Evolutionary conservation across 1,284 basidiomycete species (phyloP).

Genomic region (Sanghuangporus baumii): DNA sequence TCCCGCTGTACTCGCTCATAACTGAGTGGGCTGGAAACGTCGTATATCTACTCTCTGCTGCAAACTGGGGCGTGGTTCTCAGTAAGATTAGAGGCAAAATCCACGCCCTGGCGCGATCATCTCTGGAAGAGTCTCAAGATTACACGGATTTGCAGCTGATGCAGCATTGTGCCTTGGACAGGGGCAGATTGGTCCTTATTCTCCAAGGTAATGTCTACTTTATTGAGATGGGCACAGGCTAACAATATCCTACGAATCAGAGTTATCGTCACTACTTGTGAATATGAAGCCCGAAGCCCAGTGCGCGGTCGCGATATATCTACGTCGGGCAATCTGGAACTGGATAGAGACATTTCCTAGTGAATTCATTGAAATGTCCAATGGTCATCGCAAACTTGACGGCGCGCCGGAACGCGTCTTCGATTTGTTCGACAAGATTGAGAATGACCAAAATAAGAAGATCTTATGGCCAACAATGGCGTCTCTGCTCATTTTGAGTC

Average conservation of each 20-base stretch:
- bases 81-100: constrained; percentile 71
- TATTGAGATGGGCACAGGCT: background rate
- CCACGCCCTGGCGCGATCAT: constrained; percentile 47
- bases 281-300: constrained; percentile 80
- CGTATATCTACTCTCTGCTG: constrained; percentile 84
- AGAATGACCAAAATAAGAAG: constrained; percentile 50
- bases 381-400: constrained; percentile 61
- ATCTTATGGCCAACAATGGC: constrained; percentile 81
- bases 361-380: constrained; percentile 75
- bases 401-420: constrained; percentile 81
- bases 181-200: constrained; percentile 56
- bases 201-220: constrained; percentile 47
- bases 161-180: constrained; percentile 65
- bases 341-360: constrained; percentile 83
- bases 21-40: constrained; percentile 71
- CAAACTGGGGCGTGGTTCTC: constrained; percentile 85
- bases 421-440: constrained; percentile 62
- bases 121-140: constrained; percentile 52
- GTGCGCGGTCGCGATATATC: constrained; percentile 63
- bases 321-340: constrained; percentile 85
- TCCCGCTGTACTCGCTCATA: constrained; percentile 56
- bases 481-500: constrained; percentile 71
- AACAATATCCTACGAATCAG: constrained; percentile 31
- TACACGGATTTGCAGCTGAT: constrained; percentile 72
- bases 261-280: constrained; percentile 78